These are phyloP conservation scores for Heritiera littoralis DNA, from an alignment of 345 rosid genomes.

Conservation along the genomic window DNA sequence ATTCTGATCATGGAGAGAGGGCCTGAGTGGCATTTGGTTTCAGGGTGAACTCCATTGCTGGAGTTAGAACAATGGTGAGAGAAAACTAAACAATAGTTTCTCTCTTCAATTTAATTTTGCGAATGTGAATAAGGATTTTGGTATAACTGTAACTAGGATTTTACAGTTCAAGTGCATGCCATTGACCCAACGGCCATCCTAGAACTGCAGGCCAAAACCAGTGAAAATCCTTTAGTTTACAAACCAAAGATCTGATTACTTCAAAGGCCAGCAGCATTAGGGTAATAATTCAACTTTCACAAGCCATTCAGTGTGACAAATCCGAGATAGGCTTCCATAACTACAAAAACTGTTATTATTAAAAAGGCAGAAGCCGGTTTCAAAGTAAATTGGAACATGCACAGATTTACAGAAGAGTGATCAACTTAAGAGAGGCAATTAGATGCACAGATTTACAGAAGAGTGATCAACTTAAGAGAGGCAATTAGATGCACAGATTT, in stretches of 20 bases:
- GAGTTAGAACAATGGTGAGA: background rate
- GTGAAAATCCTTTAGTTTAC: background rate
- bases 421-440: background rate
- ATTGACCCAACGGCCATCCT: background rate
- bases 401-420: background rate
- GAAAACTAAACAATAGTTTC: background rate
- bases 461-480: background rate
- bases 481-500: background rate
- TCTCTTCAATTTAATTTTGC: background rate
- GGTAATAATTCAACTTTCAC: background rate
- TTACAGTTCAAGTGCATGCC: background rate
- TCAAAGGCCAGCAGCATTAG: background rate
- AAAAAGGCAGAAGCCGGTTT: background rate
- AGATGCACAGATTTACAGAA: background rate
- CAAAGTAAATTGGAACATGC: background rate
- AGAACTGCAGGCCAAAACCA: background rate
- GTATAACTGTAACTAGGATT: background rate
- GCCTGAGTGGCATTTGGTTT: background rate
- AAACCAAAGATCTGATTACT: background rate
- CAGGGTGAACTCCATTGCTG: slow-evolving; percentile 6
- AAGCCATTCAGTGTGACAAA: background rate
- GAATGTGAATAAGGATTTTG: slow-evolving; percentile 10
- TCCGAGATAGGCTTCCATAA: too few relatives aligned
- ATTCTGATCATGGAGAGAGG: background rate
- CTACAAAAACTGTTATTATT: background rate